Conservation (phyloP, 768 basidiomycete genomes). For the Pulveroboletus frians region DNA sequence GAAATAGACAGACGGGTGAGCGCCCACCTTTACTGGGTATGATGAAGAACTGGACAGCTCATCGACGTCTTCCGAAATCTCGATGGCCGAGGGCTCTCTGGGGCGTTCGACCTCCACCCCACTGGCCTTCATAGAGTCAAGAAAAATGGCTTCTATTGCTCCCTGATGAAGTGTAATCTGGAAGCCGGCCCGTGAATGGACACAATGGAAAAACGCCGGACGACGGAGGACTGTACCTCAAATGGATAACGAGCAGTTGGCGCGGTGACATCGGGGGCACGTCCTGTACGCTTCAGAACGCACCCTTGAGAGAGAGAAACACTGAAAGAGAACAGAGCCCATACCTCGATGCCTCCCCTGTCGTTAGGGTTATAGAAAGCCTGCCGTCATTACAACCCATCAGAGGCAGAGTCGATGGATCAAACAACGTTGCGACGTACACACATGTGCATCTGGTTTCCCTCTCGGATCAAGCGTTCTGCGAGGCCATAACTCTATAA, state of each 20-base stretch:
- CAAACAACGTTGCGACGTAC: slow-evolving; percentile 36
- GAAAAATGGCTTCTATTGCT: slow-evolving; percentile 39
- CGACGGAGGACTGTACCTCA: slow-evolving; percentile 39
- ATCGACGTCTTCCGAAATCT: slow-evolving; percentile 33
- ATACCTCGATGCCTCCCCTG: slow-evolving; percentile 58
- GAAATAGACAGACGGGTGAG: background rate
- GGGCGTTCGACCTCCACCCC: slow-evolving; percentile 36
- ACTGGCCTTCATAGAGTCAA: slow-evolving; percentile 34
- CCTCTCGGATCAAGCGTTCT: slow-evolving; percentile 56
- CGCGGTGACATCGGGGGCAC: slow-evolving; percentile 57
- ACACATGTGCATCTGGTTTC: slow-evolving; percentile 63
- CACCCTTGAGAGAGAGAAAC: slow-evolving; percentile 1
- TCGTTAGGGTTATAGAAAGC: slow-evolving; percentile 69
- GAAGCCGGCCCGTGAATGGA: background rate
- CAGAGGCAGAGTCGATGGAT: background rate
- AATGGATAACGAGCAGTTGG: slow-evolving; percentile 66
- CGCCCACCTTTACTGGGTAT: slow-evolving; percentile 29
- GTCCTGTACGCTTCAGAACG: slow-evolving; percentile 49
- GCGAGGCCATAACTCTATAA: slow-evolving; percentile 72
- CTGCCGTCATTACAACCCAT: slow-evolving; percentile 30
- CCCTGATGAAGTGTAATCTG: slow-evolving; percentile 38
- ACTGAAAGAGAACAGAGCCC: background rate
- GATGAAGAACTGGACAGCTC: slow-evolving; percentile 31
- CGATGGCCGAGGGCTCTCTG: slow-evolving; percentile 27
- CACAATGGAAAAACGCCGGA: background rate